These are phyloP conservation scores for Blastomyces emzantsi DNA, from an alignment of 2,329 filamentous ascomycete genomes.

Conservation along the genomic window DNA sequence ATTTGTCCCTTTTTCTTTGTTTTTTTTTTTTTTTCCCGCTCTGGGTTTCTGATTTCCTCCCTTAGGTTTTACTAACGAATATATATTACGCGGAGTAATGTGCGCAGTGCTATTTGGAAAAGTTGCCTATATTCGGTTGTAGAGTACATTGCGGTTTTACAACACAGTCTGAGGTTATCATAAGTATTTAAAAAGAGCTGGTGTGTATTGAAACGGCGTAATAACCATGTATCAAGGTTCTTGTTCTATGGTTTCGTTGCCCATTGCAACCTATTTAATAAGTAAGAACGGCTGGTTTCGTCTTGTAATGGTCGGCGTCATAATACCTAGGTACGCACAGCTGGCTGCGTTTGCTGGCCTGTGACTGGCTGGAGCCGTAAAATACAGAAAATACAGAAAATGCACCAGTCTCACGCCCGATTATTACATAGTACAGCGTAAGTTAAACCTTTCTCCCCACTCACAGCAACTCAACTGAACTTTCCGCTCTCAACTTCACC, in stretches of 20 bases:
- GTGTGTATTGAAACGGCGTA: conserved; percentile 11
- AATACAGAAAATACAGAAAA: too few relatives aligned
- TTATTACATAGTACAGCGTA: too few relatives aligned
- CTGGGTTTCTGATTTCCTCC: not conserved
- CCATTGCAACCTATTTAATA: conserved; percentile 1
- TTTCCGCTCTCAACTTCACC: conserved; percentile 1
- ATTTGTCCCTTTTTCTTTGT: not conserved
- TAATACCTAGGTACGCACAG: not conserved
- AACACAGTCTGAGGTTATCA: too few relatives aligned
- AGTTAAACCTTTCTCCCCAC: conserved; percentile 1
- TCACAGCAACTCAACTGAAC: not conserved
- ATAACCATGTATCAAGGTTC: not conserved
- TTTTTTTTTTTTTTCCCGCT: not conserved
- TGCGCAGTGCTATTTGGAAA: not conserved
- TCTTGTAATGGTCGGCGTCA: conserved; percentile 5
- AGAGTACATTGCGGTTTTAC: too few relatives aligned
- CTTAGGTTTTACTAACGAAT: not conserved
- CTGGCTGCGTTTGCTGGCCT: not conserved
- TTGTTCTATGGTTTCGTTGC: not conserved
- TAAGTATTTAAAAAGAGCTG: not conserved
- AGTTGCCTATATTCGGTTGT: too few relatives aligned
- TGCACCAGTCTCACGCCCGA: too few relatives aligned
- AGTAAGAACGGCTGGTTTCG: not conserved
- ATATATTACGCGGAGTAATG: not conserved
- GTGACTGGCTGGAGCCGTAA: not conserved